phyloP scores from a whole-genome alignment of 768 basidiomycete species.

The Serendipita sp. region DNA sequence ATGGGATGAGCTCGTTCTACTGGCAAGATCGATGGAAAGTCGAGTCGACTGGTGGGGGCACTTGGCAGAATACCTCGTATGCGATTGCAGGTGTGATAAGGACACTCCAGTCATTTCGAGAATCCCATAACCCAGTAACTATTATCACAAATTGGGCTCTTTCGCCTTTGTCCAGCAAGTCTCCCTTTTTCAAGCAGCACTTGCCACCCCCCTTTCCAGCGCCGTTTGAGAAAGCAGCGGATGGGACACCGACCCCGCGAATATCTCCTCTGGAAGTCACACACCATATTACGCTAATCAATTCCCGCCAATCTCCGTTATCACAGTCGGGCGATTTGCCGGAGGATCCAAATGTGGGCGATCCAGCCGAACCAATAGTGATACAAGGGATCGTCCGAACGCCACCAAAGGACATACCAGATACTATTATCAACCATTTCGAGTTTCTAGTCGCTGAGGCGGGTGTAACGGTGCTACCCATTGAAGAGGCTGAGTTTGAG shows the following conservation, averaged over 20 bases:
- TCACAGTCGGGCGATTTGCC: not conserved
- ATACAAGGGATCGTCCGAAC: not conserved
- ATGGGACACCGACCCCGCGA: not conserved
- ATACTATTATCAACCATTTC: not conserved
- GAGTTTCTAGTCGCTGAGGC: not conserved
- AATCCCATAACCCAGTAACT: constrained; percentile 32
- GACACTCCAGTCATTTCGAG: constrained; percentile 32
- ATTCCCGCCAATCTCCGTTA: not conserved
- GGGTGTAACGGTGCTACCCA: not conserved
- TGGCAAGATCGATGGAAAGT: constrained; percentile 56
- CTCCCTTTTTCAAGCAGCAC: constrained; percentile 34
- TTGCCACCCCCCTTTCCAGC: constrained; percentile 28
- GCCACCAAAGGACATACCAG: not conserved
- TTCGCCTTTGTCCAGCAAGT: constrained; percentile 14
- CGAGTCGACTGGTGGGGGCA: constrained; percentile 24
- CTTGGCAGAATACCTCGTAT: constrained; percentile 20
- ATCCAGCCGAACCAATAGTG: not conserved
- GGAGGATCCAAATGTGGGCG: not conserved
- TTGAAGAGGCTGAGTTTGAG: not conserved
- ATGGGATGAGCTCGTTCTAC: constrained; percentile 61
- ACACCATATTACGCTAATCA: not conserved
- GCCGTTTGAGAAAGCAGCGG: constrained; percentile 12
- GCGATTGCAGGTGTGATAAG: constrained; percentile 25
- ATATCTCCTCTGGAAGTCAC: not conserved
- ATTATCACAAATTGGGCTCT: constrained; percentile 52